Conservation (phyloP, 495 filamentous ascomycete genomes). For the Cladorrhinum samala region DNA sequence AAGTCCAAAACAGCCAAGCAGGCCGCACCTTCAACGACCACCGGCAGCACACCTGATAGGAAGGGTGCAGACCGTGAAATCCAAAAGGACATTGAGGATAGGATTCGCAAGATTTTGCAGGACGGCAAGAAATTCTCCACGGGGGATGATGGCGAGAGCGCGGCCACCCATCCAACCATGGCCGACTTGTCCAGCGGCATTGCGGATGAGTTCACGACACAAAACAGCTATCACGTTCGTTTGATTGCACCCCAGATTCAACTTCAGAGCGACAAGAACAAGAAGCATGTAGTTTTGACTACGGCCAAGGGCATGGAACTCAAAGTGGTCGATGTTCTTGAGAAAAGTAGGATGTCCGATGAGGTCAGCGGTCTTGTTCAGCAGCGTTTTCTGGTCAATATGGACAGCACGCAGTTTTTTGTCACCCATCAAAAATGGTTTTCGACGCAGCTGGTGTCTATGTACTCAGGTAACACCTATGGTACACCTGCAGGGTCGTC, state of each 20-base stretch:
- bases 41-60: constrained; percentile 30
- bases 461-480: constrained; percentile 91
- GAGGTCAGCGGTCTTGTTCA: constrained; percentile 93
- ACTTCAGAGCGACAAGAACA: constrained; percentile 95
- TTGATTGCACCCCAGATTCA: constrained; percentile 97
- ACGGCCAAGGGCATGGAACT: constrained; percentile 95
- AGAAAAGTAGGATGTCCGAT: constrained; percentile 85
- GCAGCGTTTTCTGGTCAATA: constrained; percentile 83
- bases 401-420: constrained; percentile 97
- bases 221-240: constrained; percentile 89
- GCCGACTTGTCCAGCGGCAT: constrained; percentile 68
- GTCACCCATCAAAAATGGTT: constrained; percentile 89
- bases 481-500: constrained; percentile 76
- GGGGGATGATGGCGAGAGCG: constrained; percentile 52
- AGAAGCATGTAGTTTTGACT: constrained; percentile 84
- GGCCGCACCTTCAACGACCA: constrained; percentile 28
- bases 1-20: constrained; percentile 51
- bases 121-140: constrained; percentile 80
- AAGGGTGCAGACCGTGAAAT: constrained; percentile 47
- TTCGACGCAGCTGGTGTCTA: constrained; percentile 68
- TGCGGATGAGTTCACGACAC: constrained; percentile 81
- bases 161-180: constrained; percentile 33
- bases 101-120: constrained; percentile 78
- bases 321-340: constrained; percentile 95
- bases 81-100: constrained; percentile 66